Base-by-base conservation (phyloP, 257 asterid species). In the Verbascum thapsus region DNA sequence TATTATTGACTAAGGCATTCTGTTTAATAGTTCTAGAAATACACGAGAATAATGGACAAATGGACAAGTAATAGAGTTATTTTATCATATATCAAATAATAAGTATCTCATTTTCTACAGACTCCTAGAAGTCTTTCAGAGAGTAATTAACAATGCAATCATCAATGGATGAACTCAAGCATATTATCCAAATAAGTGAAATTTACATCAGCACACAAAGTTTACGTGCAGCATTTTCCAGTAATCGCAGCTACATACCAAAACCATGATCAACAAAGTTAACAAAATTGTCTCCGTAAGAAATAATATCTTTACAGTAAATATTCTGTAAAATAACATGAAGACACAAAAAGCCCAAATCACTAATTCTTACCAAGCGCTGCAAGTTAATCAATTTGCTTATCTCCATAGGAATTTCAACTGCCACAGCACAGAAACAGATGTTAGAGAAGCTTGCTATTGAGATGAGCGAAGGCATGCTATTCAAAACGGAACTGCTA, bases 311-410 rank as follows among this genome's bases (percentile, higher is more conserved):
- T 38, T 68, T 13, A 17, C 17, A 10, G 0, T 41, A 20, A 16
- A 11, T 39, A 19, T n/a, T 43, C 38, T 12, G 26, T 72, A 49
- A 43, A 50, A 15, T 20, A 37, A 41, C 37, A 68, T 22, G 42
- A 58, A 68, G 30, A 7, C 0, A 48, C n/a, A 22, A n/a, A 40
- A 23, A 58, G 18, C 3, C 13, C 18, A 63, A 40, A 69, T 53
- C 8, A 55, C n/a, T n/a, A 47, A 13, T 55, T 52, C 97, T 85
- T 83, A 92, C 97, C 95, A 89, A 63, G 22, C 99, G 92, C 81
- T 92, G 99, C 81, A 90, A 72, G 88, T 92, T 90, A 60, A 72
- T 73, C 79, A 92, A 72, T 68, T 86, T 85, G 88, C 80, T 78
- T 70, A 92, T 87, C 76, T 80, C 97, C 82, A 43, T 26, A 0